These are phyloP conservation scores for Periglandula ipomoeae DNA, from an alignment of 2,329 filamentous ascomycete species.

Conservation along the genomic window DNA sequence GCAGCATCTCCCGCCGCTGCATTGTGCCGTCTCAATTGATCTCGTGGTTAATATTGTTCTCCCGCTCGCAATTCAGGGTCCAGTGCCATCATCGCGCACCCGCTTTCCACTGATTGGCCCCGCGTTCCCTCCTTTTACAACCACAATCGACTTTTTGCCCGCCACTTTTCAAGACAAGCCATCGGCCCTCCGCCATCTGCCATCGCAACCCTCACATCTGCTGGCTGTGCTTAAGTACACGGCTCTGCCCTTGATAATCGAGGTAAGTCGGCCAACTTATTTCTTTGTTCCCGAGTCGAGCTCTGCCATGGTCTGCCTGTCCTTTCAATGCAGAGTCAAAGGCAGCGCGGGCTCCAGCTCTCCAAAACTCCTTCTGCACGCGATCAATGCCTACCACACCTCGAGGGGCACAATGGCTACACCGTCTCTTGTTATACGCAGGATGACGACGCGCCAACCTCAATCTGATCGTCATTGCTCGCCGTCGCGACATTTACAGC, in stretches of 20 bases:
- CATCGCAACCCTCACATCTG: neutral
- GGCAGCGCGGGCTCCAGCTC: neutral
- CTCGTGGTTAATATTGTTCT: conserved; percentile 5
- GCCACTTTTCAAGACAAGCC: conserved; percentile 3
- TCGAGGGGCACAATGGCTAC: neutral
- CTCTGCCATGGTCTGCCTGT: neutral
- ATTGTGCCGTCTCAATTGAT: neutral
- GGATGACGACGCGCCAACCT: neutral
- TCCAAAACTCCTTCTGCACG: neutral
- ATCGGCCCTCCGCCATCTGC: neutral
- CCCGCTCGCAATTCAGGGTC: neutral
- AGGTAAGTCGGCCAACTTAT: conserved; percentile 1
- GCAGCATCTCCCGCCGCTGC: neutral
- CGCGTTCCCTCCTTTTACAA: conserved; percentile 7
- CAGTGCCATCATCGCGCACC: neutral
- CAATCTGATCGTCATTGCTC: neutral
- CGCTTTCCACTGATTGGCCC: conserved; percentile 7
- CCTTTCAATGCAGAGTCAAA: neutral
- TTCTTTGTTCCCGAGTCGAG: neutral
- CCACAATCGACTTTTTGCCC: conserved; percentile 6
- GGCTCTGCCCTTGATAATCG: neutral
- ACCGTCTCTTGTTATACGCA: neutral
- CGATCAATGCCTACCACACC: neutral
- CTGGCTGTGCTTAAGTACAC: neutral
- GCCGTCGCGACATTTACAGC: neutral